These are phyloP conservation scores for Jaltomata sinuosa DNA, from an alignment of 257 asterid genomes.

Conservation along the genomic window DNA sequence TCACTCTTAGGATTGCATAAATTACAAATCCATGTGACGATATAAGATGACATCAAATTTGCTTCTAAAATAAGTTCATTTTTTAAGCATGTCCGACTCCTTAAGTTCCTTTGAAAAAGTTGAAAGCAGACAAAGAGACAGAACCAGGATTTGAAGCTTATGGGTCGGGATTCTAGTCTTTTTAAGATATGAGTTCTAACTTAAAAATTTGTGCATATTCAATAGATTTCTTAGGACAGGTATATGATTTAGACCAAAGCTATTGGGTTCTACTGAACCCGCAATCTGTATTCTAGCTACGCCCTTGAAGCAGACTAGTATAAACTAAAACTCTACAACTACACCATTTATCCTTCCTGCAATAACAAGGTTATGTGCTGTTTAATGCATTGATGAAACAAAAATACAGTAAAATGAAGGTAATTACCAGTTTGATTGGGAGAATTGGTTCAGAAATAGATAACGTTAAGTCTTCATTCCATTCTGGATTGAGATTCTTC, in stretches of 20 bases:
- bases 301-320: not conserved
- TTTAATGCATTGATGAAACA: not conserved
- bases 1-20: not conserved
- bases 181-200: not conserved
- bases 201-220: not conserved
- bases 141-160: not conserved
- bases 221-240: not conserved
- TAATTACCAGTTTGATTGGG: slow-evolving; percentile 51
- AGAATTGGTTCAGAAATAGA: slow-evolving; percentile 40
- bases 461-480: slow-evolving; percentile 72
- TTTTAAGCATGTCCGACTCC: not conserved
- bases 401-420: not conserved
- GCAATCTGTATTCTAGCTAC: not conserved
- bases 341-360: not conserved
- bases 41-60: not conserved
- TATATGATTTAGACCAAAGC: not conserved
- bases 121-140: not conserved
- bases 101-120: not conserved
- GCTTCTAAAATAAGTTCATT: not conserved
- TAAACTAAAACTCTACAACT: not conserved
- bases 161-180: not conserved
- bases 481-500: slow-evolving; percentile 62
- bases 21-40: not conserved
- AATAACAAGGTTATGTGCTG: not conserved
- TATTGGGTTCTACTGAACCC: not conserved